Conservation (phyloP, 2,329 filamentous ascomycete species). For the Chrysosporium keratinophilum region DNA sequence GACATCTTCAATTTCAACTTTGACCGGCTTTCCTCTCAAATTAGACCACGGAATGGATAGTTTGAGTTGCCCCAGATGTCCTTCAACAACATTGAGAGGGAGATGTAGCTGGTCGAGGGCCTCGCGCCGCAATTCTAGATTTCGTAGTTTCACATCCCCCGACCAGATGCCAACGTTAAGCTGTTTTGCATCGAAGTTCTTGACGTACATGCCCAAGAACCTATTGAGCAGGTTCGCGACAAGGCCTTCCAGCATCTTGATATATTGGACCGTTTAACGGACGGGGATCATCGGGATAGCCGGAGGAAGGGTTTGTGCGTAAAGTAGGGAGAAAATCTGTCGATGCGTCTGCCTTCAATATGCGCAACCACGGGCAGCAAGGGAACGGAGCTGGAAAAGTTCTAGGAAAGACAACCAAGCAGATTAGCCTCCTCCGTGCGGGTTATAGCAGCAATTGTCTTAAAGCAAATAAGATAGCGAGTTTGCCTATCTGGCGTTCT, state of each 20-base stretch:
- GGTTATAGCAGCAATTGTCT: neutral
- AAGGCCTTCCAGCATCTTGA: slow-evolving; percentile 87
- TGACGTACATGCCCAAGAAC: slow-evolving; percentile 99
- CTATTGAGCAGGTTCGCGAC: slow-evolving; percentile 96
- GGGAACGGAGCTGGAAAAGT: neutral
- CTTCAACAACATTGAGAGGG: slow-evolving; percentile 91
- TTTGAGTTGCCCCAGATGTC: slow-evolving; percentile 84
- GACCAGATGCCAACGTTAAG: slow-evolving; percentile 99
- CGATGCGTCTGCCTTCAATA: neutral
- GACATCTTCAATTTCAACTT: slow-evolving; percentile 92
- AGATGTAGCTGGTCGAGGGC: slow-evolving; percentile 94
- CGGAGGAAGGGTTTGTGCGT: neutral
- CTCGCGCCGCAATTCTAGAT: slow-evolving; percentile 86
- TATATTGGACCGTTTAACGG: slow-evolving; percentile 24
- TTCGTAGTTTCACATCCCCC: slow-evolving; percentile 87
- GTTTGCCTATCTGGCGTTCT: too few relatives aligned
- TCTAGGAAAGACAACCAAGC: neutral
- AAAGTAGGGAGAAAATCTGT: neutral
- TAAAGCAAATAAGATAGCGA: too few relatives aligned
- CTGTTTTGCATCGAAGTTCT: slow-evolving; percentile 97
- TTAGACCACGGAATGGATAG: slow-evolving; percentile 97
- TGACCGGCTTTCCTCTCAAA: slow-evolving; percentile 83
- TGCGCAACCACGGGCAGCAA: neutral
- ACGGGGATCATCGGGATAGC: neutral
- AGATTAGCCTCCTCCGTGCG: neutral